Evolutionary conservation across 371 early-diverging fungal species (phyloP), one percentile per base, ranked within the genome.

Genomic region (Mucor mucedo): DNA sequence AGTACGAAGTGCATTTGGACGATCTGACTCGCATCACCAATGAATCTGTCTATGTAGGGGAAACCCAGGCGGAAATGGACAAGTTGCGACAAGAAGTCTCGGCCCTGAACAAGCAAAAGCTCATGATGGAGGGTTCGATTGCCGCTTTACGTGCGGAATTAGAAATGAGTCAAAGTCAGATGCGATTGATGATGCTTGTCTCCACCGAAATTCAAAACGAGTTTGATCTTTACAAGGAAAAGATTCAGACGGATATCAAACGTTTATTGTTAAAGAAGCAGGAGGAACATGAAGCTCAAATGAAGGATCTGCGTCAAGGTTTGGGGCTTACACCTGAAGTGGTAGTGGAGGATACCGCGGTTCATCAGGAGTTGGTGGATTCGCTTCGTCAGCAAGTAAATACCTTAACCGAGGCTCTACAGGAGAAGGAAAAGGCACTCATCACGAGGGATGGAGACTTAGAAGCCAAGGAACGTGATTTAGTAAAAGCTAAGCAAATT

Each of bases 181-280:
- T 69, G 70, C 44, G 30, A 5, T 40, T 76, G 13, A 65, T 76
- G 61, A 70, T 76, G 76, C 42, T 57, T 11, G 72, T 76, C 0
- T 76, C 76, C 1, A 67, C 70, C 0, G 72, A 76, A 29, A 72
- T 72, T 40, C 76, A 76, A 60, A 66, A 76, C 10, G 70, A 69
- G 8, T 72, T 70, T 41, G 66, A 63, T 5, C 29, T 6, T 3
- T 70, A 70, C 32, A 72, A 69, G 41, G 21, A 29, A 5, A 55
- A 52, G 8, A 60, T 68, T 32, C 40, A 68, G 44, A 14, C 28
- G 6, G 56, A 59, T 1, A 56, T 66, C 32, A 66, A 52, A 21
- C 52, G 39, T 3, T 14, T 66, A 16, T 28, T 66, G 14, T 47
- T 10, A 3, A 33, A 63, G 9, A 53, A 63, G 4, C 55, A 68